Percentiles rank a stretch among this genome's conserved stretches.
Evolutionary conservation across 2,329 filamentous ascomycete genomes (phyloP).

Genomic region (Aureobasidium vineae): DNA sequence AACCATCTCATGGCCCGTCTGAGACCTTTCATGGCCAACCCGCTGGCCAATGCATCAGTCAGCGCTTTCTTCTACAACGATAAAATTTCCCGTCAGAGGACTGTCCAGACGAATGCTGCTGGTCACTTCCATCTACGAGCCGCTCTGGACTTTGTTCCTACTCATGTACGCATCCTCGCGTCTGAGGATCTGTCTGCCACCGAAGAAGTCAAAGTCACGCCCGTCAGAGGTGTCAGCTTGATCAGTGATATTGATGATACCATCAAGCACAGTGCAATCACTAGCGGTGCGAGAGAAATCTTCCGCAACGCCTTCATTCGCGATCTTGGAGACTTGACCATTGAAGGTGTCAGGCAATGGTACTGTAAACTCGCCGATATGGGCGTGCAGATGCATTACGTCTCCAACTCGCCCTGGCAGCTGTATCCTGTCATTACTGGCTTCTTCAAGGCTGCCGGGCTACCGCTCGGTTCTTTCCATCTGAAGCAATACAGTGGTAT

Average conservation of each 20-base stretch:
- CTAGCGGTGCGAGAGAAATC: slow-evolving; percentile 82
- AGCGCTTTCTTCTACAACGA: slow-evolving; percentile 97
- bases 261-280: slow-evolving; percentile 91
- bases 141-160: slow-evolving; percentile 84
- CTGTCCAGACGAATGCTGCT: slow-evolving; percentile 78
- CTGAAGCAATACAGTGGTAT: slow-evolving; percentile 96
- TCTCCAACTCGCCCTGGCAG: slow-evolving; percentile 99
- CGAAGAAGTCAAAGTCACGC: slow-evolving; percentile 73
- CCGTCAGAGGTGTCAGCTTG: slow-evolving; percentile 77
- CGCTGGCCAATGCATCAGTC: slow-evolving; percentile 72
- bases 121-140: slow-evolving; percentile 84
- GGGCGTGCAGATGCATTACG: slow-evolving; percentile 90
- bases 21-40: slow-evolving; percentile 84
- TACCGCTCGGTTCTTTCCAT: slow-evolving; percentile 88
- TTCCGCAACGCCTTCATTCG: slow-evolving; percentile 95
- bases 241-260: slow-evolving; percentile 99
- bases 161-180: slow-evolving; percentile 81
- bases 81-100: slow-evolving; percentile 74
- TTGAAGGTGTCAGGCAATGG: slow-evolving; percentile 89
- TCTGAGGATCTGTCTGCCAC: slow-evolving; percentile 80
- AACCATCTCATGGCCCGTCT: slow-evolving; percentile 83
- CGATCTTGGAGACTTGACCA: slow-evolving; percentile 73
- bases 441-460: slow-evolving; percentile 75
- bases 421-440: slow-evolving; percentile 84
- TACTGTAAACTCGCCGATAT: slow-evolving; percentile 73